These are phyloP conservation scores for Ascochyta clinopodiicola DNA, from an alignment of 2,329 filamentous ascomycete genomes.

Conservation along the genomic window DNA sequence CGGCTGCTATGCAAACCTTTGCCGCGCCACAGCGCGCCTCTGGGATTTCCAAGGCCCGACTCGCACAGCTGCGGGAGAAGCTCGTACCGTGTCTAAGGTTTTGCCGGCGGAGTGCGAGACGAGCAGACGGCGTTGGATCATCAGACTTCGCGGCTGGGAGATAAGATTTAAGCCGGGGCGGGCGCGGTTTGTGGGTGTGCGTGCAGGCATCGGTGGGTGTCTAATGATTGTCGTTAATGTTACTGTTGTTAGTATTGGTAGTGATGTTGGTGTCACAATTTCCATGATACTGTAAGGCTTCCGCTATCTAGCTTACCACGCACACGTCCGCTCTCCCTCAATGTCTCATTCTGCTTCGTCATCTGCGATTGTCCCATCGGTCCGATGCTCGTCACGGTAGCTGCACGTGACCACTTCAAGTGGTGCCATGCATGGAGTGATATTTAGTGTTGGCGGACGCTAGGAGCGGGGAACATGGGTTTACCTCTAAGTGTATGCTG, in stretches of 20 bases:
- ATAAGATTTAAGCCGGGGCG: no score
- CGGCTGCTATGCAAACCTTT: not conserved
- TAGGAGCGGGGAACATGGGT: slow-evolving; percentile 6
- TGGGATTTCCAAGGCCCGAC: not conserved
- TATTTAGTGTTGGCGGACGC: slow-evolving; percentile 4
- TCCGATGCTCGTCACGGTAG: not conserved
- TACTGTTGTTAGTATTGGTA: no score
- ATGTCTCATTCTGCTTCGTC: no score
- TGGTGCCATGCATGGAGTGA: slow-evolving; percentile 4
- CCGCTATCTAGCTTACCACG: no score
- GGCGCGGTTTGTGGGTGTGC: not conserved
- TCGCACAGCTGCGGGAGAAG: not conserved
- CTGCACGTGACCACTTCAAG: not conserved
- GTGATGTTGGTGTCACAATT: no score
- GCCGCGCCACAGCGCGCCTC: not conserved
- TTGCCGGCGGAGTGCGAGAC: not conserved
- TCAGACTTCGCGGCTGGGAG: not conserved
- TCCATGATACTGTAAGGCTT: no score
- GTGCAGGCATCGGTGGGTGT: not conserved
- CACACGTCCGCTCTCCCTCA: no score
- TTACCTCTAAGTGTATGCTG: not conserved
- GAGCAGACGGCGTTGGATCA: not conserved
- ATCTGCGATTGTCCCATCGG: not conserved
- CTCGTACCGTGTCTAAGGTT: not conserved
- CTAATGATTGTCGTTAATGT: no score